Evolutionary conservation across 306 rosid genomes (phyloP), one percentile per base, ranked within the genome.

Genomic region (Castanea crenata): DNA sequence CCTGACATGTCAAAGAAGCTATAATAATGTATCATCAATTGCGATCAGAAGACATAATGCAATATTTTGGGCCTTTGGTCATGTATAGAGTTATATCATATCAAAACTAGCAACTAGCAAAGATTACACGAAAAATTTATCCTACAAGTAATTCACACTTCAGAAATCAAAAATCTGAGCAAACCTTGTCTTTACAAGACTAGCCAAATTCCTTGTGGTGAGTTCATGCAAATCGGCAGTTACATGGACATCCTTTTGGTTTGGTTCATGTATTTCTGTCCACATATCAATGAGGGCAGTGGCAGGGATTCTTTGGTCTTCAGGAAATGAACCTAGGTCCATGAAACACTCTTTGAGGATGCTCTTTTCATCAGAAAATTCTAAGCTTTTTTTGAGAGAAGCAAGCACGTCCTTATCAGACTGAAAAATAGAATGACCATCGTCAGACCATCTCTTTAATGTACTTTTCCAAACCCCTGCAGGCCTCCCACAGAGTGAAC

Each of bases 271-370:
- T 23, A 74, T 21, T 71, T 73, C 84, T 59, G 46, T 20, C 81
- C 78, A 82, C 35, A 85, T 71, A 78, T 85, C 90, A 52, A 82
- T 71, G 12, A 87, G 77, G 19, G 64, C 41, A 31, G 82, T 23
- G 38, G 52, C 90, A 73, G 83, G 79, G 2, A 87, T 87, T 51
- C 82, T 84, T 41, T 44, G 77, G 69, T 76, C 80, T 63, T 76
- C 82, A 1, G 87, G 90, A 73, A 87, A 84, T 32, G 81, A 84
- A 38, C 84, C 82, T 13, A 87, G 80, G 75, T 86, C 90, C 54
- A 81, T 8, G 75, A 86, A 86, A 75, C 82, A 74, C 64, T 86
- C 76, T 71, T 82, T 83, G 55, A 67, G 44, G 25, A 41, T 51
- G 16, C 12, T 59, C 49, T 69, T 29, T 25, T 71, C 64, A 13